phyloP scores from a whole-genome alignment of 176 grass and related monocot genomes.

The Alloteropsis semialata region DNA sequence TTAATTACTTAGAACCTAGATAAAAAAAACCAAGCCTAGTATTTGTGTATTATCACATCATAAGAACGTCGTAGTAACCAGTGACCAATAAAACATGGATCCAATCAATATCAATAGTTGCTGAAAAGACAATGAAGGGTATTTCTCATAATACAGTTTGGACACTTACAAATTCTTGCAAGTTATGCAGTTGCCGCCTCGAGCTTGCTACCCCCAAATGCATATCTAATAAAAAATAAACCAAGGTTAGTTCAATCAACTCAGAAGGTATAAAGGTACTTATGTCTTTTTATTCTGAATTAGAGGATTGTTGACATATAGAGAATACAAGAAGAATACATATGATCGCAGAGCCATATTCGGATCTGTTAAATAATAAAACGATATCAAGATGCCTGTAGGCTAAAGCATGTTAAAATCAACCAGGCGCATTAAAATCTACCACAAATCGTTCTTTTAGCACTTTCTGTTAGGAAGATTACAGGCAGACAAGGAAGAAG shows the following conservation, averaged over 20 bases:
- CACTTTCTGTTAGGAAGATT: neutral
- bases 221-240: slow-evolving; percentile 36
- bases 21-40: neutral
- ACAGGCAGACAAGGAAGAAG: neutral
- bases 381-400: neutral
- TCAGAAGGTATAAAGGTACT: neutral
- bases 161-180: slow-evolving; percentile 20
- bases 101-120: neutral
- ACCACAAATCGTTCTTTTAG: neutral
- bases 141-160: neutral
- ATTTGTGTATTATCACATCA: neutral
- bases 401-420: neutral
- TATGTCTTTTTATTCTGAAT: neutral
- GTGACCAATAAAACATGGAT: neutral
- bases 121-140: neutral
- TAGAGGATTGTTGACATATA: neutral
- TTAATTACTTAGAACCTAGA: neutral
- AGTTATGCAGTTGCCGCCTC: slow-evolving; percentile 33
- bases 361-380: neutral
- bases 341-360: neutral
- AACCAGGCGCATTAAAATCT: neutral
- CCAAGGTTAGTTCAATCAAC: slow-evolving; percentile 9
- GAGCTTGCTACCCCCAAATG: slow-evolving; percentile 29
- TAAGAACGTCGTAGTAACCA: neutral
- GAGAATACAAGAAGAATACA: neutral